A percentile compares a stretch with the other conserved stretches of the same genome.
phyloP scores from a whole-genome alignment of 1,284 basidiomycete species.

The Salmacisia buchloeana region DNA sequence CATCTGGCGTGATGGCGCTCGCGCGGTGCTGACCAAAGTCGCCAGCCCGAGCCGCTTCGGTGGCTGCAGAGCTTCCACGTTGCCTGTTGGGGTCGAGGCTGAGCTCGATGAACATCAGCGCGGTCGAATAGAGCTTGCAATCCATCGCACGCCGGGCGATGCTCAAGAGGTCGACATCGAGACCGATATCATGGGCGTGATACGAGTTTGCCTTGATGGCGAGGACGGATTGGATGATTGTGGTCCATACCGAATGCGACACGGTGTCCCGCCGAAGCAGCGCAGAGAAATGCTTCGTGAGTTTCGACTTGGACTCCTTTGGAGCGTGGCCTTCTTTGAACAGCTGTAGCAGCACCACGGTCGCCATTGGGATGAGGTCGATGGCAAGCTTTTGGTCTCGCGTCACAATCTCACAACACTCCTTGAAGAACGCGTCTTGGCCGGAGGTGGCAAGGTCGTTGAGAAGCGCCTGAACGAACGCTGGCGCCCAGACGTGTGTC shows the following conservation, averaged over 20 bases:
- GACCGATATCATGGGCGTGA: constrained; percentile 65
- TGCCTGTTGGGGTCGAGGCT: constrained; percentile 57
- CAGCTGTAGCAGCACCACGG: constrained; percentile 67
- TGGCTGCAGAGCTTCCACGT: constrained; percentile 14
- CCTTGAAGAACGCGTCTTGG: too few species aligned
- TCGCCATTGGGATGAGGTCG: too few species aligned
- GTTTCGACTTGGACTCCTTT: neutral
- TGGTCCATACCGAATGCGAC: constrained; percentile 57
- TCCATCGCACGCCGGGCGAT: constrained; percentile 69
- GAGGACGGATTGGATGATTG: constrained; percentile 72
- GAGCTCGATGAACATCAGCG: constrained; percentile 82
- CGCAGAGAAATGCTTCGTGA: constrained; percentile 26
- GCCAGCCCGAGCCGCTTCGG: too few species aligned
- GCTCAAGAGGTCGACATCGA: constrained; percentile 68
- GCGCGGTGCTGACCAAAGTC: neutral
- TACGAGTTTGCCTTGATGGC: neutral
- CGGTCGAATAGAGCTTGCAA: constrained; percentile 79
- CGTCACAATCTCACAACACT: too few species aligned
- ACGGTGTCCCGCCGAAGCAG: constrained; percentile 57
- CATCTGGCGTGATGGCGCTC: neutral
- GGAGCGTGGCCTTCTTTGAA: constrained; percentile 30
- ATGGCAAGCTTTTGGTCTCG: too few species aligned
- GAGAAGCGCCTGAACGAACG: constrained; percentile 48
- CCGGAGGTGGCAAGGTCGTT: too few species aligned
- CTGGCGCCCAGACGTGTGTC: constrained; percentile 61